These are phyloP conservation scores for Saturnispora gosingensis DNA, from an alignment of 805 yeast genomes.

Conservation along the genomic window DNA sequence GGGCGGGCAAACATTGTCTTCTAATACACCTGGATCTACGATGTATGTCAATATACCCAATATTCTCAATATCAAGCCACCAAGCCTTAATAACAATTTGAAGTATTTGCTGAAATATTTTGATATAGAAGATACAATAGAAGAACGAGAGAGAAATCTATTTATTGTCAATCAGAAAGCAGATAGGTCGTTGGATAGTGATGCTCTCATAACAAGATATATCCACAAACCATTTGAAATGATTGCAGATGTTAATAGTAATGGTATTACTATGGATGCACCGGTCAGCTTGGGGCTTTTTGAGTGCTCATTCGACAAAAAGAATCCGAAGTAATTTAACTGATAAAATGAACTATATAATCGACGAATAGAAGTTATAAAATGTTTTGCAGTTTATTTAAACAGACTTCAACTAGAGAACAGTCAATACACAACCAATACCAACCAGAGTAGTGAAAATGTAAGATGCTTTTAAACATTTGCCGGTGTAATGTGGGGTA, in stretches of 20 bases:
- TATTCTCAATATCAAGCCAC: constrained; percentile 26
- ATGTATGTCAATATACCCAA: constrained; percentile 11
- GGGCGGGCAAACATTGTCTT: background rate
- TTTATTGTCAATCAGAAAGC: constrained; percentile 18
- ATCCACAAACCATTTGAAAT: constrained; percentile 44
- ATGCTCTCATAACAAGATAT: constrained; percentile 27
- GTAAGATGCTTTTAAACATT: constrained; percentile 23
- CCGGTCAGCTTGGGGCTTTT: constrained; percentile 46
- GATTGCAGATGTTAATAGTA: constrained; percentile 47
- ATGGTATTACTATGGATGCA: constrained; percentile 40
- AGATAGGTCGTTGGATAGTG: constrained; percentile 11
- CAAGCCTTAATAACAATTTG: constrained; percentile 26
- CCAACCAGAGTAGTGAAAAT: constrained; percentile 23
- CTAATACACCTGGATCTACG: constrained; percentile 1
- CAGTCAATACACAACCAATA: constrained; percentile 22
- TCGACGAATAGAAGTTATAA: background rate
- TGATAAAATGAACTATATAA: background rate
- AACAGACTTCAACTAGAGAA: background rate
- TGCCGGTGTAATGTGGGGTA: constrained; percentile 22
- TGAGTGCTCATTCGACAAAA: constrained; percentile 40
- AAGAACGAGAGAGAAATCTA: constrained; percentile 14
- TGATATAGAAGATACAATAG: constrained; percentile 18
- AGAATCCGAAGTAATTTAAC: constrained; percentile 29
- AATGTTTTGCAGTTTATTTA: background rate
- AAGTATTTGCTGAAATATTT: constrained; percentile 19